phyloP scores from a whole-genome alignment of 1,284 basidiomycete genomes.

The Pseudozyma thailandica region DNA sequence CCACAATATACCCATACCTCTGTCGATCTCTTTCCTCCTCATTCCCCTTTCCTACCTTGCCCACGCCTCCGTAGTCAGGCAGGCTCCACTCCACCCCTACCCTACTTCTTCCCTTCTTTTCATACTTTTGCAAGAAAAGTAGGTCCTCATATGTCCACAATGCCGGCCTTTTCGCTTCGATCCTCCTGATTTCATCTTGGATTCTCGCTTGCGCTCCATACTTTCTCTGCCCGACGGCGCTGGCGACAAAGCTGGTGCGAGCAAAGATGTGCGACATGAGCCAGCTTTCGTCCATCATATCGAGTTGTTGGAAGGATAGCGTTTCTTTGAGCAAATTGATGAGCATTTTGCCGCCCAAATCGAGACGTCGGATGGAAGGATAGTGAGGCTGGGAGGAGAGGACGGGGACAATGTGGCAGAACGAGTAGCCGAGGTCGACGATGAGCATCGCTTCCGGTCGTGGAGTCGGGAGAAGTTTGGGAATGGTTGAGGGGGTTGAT shows the following conservation, averaged over 20 bases:
- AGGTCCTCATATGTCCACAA: conserved; percentile 68
- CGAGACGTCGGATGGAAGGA: conserved; percentile 82
- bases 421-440: conserved; percentile 90
- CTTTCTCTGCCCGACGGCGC: conserved; percentile 15
- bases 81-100: conserved; percentile 67
- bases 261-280: conserved; percentile 92
- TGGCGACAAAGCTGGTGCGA: conserved; percentile 80
- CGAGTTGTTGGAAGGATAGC: conserved; percentile 93
- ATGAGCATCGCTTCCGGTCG: conserved; percentile 82
- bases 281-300: conserved; percentile 95
- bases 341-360: conserved; percentile 90
- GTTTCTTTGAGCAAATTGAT: conserved; percentile 94
- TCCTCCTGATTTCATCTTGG: neutral
- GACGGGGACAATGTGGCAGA: conserved; percentile 89
- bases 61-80: conserved; percentile 78
- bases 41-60: conserved; percentile 4
- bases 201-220: conserved; percentile 69
- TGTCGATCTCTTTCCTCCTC: conserved; percentile 21
- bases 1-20: conserved; percentile 38
- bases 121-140: conserved; percentile 78
- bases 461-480: conserved; percentile 3
- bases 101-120: neutral
- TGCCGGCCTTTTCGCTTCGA: neutral
- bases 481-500: neutral
- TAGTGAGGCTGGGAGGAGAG: conserved; percentile 79